A percentile compares a stretch with the other conserved stretches of the same genome.
phyloP scores from a whole-genome alignment of 2,329 filamentous ascomycete species.

The Dothideomycetes sp. region DNA sequence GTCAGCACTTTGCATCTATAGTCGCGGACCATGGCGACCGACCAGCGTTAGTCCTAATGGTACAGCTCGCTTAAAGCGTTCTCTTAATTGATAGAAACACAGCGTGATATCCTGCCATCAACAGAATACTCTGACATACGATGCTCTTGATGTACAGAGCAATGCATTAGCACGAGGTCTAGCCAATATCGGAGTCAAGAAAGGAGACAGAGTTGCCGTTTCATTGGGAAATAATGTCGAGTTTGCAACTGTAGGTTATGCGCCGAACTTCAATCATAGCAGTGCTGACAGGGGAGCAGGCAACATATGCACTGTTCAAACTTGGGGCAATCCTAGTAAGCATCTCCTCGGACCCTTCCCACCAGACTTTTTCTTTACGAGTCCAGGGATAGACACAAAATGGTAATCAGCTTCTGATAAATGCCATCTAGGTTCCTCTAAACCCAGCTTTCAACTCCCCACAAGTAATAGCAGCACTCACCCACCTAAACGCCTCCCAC shows the following conservation, averaged over 20 bases:
- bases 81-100: background rate
- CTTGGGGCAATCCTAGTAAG: slow-evolving; percentile 75
- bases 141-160: slow-evolving; percentile 61
- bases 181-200: slow-evolving; percentile 55
- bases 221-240: slow-evolving; percentile 78
- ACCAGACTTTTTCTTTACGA: background rate
- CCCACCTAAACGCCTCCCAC: slow-evolving; percentile 61
- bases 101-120: slow-evolving; percentile 53
- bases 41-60: slow-evolving; percentile 37
- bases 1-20: slow-evolving; percentile 58
- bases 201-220: slow-evolving; percentile 76
- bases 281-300: slow-evolving; percentile 14
- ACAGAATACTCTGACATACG: slow-evolving; percentile 57
- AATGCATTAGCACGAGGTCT: slow-evolving; percentile 66
- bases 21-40: slow-evolving; percentile 55
- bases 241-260: slow-evolving; percentile 54
- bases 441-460: slow-evolving; percentile 78
- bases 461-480: slow-evolving; percentile 69
- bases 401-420: background rate
- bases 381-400: no score
- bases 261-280: no score
- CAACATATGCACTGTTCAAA: slow-evolving; percentile 83
- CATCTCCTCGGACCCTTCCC: no score
- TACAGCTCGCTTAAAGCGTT: no score
- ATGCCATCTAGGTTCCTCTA: slow-evolving; percentile 53